phyloP scores from a whole-genome alignment of 2,329 filamentous ascomycete species.

The Pseudopyrenochaeta lycopersici region DNA sequence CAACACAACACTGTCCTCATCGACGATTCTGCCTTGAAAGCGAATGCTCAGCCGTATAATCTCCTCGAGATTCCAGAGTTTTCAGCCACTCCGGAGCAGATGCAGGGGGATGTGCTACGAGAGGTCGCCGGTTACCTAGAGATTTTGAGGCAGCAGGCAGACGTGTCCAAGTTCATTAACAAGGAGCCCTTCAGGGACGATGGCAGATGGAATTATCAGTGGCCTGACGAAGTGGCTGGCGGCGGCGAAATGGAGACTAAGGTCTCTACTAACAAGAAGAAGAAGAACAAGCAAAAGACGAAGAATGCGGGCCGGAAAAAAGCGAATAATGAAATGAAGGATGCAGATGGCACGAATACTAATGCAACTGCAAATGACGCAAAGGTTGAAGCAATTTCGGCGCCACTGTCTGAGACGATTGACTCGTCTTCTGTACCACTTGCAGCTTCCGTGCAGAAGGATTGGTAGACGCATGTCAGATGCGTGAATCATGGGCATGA shows the following conservation, averaged over 20 bases:
- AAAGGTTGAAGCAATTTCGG: background rate
- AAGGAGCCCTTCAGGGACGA: conserved; percentile 38
- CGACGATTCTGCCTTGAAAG: conserved; percentile 86
- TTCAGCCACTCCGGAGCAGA: conserved; percentile 54
- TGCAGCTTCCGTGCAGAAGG: conserved; percentile 5
- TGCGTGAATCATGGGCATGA: background rate
- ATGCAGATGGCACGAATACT: conserved; percentile 2
- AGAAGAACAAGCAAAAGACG: conserved; percentile 12
- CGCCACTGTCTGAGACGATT: conserved; percentile 6
- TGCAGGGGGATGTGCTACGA: conserved; percentile 56
- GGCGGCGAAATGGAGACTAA: conserved; percentile 21
- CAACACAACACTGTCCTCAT: conserved; percentile 90
- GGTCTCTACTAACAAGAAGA: conserved; percentile 15
- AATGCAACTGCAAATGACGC: background rate
- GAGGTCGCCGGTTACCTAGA: conserved; percentile 65
- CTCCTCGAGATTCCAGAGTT: conserved; percentile 85
- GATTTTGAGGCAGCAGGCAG: conserved; percentile 58
- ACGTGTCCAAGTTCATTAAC: conserved; percentile 71
- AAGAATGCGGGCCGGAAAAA: background rate
- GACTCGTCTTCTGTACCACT: conserved; percentile 13
- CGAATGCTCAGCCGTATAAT: conserved; percentile 82
- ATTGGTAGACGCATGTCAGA: conserved; percentile 4
- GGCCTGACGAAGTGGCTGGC: conserved; percentile 23
- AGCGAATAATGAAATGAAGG: background rate
- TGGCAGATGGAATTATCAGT: conserved; percentile 39